Conservation (phyloP, 1,139 yeast genomes). For the Taphrina flavorubra region DNA sequence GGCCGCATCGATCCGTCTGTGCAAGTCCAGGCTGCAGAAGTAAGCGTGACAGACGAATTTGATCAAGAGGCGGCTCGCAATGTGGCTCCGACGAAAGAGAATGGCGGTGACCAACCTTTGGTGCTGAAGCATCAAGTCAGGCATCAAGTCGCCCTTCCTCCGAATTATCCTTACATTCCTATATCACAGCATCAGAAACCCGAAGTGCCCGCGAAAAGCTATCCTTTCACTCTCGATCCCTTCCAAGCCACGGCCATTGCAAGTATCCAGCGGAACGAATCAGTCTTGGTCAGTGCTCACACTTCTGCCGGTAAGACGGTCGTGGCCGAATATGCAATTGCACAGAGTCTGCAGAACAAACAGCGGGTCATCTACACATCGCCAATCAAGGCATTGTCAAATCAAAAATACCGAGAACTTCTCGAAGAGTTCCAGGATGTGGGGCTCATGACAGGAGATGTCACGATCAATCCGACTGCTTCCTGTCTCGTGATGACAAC, state of each 20-base stretch:
- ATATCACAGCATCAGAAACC: constrained; percentile 76
- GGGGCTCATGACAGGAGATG: constrained; percentile 98
- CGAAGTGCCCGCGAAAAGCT: constrained; percentile 68
- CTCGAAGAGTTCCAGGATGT: constrained; percentile 93
- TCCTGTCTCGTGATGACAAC: constrained; percentile 98
- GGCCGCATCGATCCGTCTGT: constrained; percentile 25
- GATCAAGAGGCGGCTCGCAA: constrained; percentile 92
- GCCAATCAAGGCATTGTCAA: constrained; percentile 94
- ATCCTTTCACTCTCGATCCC: constrained; percentile 92
- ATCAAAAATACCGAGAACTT: constrained; percentile 93
- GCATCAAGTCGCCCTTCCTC: constrained; percentile 97
- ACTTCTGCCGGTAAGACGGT: constrained; percentile 99
- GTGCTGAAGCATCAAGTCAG: constrained; percentile 63
- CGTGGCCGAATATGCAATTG: constrained; percentile 98
- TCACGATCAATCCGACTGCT: constrained; percentile 94
- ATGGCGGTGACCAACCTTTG: constrained; percentile 54
- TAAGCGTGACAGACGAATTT: constrained; percentile 74
- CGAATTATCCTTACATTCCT: constrained; percentile 83
- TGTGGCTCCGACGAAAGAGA: constrained; percentile 78
- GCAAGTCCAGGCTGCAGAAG: constrained; percentile 21
- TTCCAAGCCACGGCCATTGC: constrained; percentile 96
- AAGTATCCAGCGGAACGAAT: constrained; percentile 89
- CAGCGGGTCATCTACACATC: constrained; percentile 96
- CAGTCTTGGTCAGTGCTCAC: constrained; percentile 97
- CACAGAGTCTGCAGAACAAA: constrained; percentile 85